These are phyloP conservation scores for Exophiala spinifera DNA, from an alignment of 2,329 filamentous ascomycete genomes.

Conservation along the genomic window DNA sequence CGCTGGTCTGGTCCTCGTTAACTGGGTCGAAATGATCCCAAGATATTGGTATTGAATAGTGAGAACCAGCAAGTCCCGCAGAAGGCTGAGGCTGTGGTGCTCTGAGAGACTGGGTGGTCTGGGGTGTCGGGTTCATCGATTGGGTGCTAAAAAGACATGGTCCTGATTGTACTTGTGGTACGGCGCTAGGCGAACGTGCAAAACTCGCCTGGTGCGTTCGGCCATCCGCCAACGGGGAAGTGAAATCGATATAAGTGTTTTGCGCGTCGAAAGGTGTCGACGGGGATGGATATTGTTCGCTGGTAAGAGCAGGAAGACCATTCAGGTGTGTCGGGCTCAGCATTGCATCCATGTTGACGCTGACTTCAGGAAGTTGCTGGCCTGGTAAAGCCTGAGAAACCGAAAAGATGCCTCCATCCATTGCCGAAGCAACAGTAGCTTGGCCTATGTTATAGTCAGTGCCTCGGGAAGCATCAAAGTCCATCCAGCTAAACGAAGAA, in stretches of 20 bases:
- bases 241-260: constrained; percentile 3
- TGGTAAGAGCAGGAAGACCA: neutral
- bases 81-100: neutral
- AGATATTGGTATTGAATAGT: neutral
- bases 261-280: constrained; percentile 3
- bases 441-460: constrained; percentile 24
- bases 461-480: constrained; percentile 18
- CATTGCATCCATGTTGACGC: constrained; percentile 5
- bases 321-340: constrained; percentile 3
- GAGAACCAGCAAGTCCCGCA: neutral
- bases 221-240: neutral
- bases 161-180: too few species aligned
- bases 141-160: too few species aligned
- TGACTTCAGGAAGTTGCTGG: constrained; percentile 3
- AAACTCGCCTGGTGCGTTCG: neutral
- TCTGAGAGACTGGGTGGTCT: neutral
- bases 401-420: neutral
- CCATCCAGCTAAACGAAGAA: constrained; percentile 23
- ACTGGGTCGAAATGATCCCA: neutral
- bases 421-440: constrained; percentile 19
- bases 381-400: neutral
- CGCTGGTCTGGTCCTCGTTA: too few species aligned
- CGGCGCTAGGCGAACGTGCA: neutral
- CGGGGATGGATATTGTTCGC: neutral
- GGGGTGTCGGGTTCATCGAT: too few species aligned